Base-by-base conservation (phyloP, 176 grass and related monocot species). In the Poa annua region DNA sequence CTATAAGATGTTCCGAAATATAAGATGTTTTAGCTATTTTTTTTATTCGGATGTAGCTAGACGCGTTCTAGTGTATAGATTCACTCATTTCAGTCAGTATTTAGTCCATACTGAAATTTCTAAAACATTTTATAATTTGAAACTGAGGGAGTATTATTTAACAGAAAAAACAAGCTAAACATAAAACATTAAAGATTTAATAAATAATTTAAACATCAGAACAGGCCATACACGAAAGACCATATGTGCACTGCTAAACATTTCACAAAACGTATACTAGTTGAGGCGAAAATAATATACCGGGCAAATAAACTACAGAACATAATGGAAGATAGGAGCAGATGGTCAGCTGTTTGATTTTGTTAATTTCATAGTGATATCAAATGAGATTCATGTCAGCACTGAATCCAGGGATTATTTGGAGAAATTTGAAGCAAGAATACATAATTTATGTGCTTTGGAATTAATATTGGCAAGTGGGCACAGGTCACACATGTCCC, bases 151-250 rank as follows among this genome's bases (percentile, higher is more conserved):
- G 38, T 41, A 44, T 11, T 44, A 38, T 39, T 41, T 47, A 63
- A 47, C 8, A 45, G 7, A 11, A 59, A 75, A 45, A 41, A 36
- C 19, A 71, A 75, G 33, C 11, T 7, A 59, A 83, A 10, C 39
- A 41, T 41, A 41, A 41, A 41, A 41, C 39, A 41, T 41, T 1
- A 8, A 75, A 49, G 22, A 45, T 21, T 3, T 85, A 11, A 13
- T 68, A 44, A 38, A 26, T 35, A 20, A 36, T 67, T 6, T 41
- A 25, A 48, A 45, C 8, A 76, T 32, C 34, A 73, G 71, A 71
- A 64, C 19, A 19, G 74, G 51, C 9, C 77, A 90, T 34, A 69
- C 64, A 80, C 49, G 74, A 52, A 41, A 26, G 21, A 47, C 5
- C 29, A 81, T 49, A 68, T 11, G 25, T 54, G 39, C 2, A 71